phyloP scores from a whole-genome alignment of 495 filamentous ascomycete genomes.

The Jackrogersella minutella region DNA sequence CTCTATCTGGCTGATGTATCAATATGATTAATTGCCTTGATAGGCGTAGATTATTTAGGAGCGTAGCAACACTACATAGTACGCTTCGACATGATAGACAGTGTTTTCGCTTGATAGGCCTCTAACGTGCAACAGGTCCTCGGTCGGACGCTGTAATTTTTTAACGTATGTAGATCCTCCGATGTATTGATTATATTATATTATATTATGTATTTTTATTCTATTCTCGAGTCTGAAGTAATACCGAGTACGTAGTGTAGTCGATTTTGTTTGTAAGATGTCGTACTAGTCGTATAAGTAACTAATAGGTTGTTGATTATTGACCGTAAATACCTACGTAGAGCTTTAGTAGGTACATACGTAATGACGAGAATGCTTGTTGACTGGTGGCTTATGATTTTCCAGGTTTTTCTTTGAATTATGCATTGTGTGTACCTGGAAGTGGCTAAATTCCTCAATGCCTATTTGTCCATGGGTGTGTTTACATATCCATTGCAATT shows the following conservation, averaged over 20 bases:
- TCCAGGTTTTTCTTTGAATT: not conserved
- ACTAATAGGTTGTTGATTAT: slow-evolving; percentile 6
- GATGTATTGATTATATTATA: too few species aligned
- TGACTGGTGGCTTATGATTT: slow-evolving; percentile 17
- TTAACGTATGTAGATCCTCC: slow-evolving; percentile 10
- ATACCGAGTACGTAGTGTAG: not conserved
- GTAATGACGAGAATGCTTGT: not conserved
- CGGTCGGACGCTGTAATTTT: slow-evolving; percentile 9
- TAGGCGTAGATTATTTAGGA: slow-evolving; percentile 22
- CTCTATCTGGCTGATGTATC: slow-evolving; percentile 12
- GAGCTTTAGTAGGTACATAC: not conserved
- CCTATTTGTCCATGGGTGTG: too few species aligned
- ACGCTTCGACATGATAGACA: slow-evolving; percentile 10
- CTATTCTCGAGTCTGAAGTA: not conserved
- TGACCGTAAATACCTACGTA: slow-evolving; percentile 6
- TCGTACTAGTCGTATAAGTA: not conserved
- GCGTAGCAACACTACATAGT: not conserved
- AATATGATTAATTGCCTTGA: slow-evolving; percentile 24
- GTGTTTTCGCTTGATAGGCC: slow-evolving; percentile 20
- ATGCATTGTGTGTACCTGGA: not conserved
- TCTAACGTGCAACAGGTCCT: slow-evolving; percentile 9
- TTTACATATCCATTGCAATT: not conserved
- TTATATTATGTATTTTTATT: too few species aligned
- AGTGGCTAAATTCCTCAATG: slow-evolving; percentile 10
- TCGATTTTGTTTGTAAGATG: not conserved